Percentiles rank a stretch among this genome's conserved stretches.
Conservation (phyloP, 805 yeast species). For the Ogataea salicorniae region DNA sequence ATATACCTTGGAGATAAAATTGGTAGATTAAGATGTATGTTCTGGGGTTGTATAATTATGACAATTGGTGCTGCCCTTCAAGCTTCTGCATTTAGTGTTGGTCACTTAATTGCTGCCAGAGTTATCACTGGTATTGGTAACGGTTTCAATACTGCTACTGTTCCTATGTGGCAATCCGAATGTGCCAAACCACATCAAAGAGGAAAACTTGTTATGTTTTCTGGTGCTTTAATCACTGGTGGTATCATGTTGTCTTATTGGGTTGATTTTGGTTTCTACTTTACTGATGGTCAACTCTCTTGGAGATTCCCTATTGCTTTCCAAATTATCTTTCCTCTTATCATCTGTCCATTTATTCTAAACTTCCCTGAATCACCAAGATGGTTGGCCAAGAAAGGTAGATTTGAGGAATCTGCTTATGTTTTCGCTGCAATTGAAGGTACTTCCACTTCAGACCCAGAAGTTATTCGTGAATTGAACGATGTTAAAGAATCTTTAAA, state of each 20-base stretch:
- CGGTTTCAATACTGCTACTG: conserved; percentile 31
- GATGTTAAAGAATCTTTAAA: conserved; percentile 18
- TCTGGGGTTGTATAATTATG: conserved; percentile 34
- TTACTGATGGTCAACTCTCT: conserved; percentile 19
- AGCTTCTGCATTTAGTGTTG: conserved; percentile 19
- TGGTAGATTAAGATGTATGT: conserved; percentile 37
- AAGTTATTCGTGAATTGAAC: conserved; percentile 10
- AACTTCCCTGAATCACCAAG: conserved; percentile 40
- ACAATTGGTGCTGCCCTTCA: conserved; percentile 25
- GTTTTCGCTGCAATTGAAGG: conserved; percentile 40
- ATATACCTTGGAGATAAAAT: conserved; percentile 36
- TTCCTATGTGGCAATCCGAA: conserved; percentile 34
- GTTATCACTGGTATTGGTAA: conserved; percentile 34
- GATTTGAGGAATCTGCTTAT: conserved; percentile 38
- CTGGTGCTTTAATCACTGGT: conserved; percentile 26
- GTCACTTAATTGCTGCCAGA: conserved; percentile 29
- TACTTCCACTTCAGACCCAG: conserved; percentile 8
- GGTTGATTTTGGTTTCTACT: conserved; percentile 34
- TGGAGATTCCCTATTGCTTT: conserved; percentile 36
- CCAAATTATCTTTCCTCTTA: conserved; percentile 22
- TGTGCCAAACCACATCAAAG: conserved; percentile 28
- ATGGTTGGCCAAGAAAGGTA: conserved; percentile 36
- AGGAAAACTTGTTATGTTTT: conserved; percentile 28
- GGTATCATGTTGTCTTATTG: conserved; percentile 32
- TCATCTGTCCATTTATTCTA: conserved; percentile 12